Evolutionary conservation across 441 rosid genomes (phyloP).

Genomic region (Populus trichocarpa): DNA sequence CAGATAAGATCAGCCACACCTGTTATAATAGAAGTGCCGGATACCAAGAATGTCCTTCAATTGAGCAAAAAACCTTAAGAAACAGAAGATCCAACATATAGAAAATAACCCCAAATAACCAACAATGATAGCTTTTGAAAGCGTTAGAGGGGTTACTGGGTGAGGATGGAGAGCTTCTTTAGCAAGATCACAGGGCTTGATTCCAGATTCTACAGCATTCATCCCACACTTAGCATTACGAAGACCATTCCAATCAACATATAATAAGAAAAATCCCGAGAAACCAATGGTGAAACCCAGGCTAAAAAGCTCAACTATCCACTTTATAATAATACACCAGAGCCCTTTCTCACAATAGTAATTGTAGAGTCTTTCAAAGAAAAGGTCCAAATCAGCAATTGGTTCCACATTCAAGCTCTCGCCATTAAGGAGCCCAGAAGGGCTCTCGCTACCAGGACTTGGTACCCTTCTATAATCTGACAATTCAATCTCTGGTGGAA

Average conservation of each 20-base stretch:
- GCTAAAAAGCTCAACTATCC: slow-evolving; percentile 94
- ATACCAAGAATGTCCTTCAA: slow-evolving; percentile 74
- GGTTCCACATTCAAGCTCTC: slow-evolving; percentile 81
- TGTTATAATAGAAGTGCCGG: slow-evolving; percentile 79
- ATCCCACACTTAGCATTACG: slow-evolving; percentile 96
- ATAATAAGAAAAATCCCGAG: slow-evolving; percentile 89
- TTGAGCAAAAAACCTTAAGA: slow-evolving; percentile 86
- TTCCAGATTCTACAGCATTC: slow-evolving; percentile 97
- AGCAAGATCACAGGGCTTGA: slow-evolving; percentile 92
- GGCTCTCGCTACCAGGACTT: slow-evolving; percentile 97
- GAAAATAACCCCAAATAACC: slow-evolving; percentile 89
- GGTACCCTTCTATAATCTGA: slow-evolving; percentile 78
- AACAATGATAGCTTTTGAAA: slow-evolving; percentile 78
- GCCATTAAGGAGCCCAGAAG: slow-evolving; percentile 91
- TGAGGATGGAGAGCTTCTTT: slow-evolving; percentile 89
- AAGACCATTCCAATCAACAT: slow-evolving; percentile 97
- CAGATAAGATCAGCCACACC: slow-evolving; percentile 36
- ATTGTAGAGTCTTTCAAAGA: slow-evolving; percentile 84
- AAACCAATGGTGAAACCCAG: slow-evolving; percentile 88
- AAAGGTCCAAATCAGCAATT: slow-evolving; percentile 89
- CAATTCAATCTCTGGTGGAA: slow-evolving; percentile 80
- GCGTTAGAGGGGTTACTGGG: slow-evolving; percentile 83
- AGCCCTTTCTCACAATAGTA: slow-evolving; percentile 98
- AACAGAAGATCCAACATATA: slow-evolving; percentile 85
- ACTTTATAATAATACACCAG: slow-evolving; percentile 90